phyloP scores from a whole-genome alignment of 176 grass and related monocot species.

The Luzula sylvatica region DNA sequence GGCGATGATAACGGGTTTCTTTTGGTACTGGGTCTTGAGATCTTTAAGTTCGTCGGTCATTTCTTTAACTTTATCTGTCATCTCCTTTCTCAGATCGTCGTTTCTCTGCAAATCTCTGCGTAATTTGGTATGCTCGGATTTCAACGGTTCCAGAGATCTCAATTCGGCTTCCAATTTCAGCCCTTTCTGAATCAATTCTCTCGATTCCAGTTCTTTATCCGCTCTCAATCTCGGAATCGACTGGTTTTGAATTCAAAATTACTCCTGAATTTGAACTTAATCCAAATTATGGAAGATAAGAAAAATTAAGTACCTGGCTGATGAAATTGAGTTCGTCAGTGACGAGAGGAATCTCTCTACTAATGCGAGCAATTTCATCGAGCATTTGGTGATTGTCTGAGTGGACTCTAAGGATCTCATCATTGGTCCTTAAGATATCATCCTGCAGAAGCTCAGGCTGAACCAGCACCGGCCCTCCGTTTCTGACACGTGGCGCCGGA shows the following conservation, averaged over 20 bases:
- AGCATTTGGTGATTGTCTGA: slow-evolving; percentile 23
- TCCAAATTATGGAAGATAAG: not conserved
- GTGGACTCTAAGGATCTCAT: slow-evolving; percentile 28
- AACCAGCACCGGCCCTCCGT: slow-evolving; percentile 3
- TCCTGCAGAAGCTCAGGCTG: slow-evolving; percentile 11
- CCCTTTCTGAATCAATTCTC: slow-evolving; percentile 34
- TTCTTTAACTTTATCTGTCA: slow-evolving; percentile 25
- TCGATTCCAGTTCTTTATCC: slow-evolving; percentile 35
- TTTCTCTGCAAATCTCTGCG: slow-evolving; percentile 18
- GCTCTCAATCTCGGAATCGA: slow-evolving; percentile 22
- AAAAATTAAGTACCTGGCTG: slow-evolving; percentile 18
- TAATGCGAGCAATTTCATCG: slow-evolving; percentile 26
- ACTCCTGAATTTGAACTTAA: not conserved
- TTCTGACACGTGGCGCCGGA: not conserved
- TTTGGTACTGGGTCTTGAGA: slow-evolving; percentile 26
- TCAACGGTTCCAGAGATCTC: slow-evolving; percentile 21
- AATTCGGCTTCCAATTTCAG: slow-evolving; percentile 37
- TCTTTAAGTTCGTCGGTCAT: slow-evolving; percentile 29
- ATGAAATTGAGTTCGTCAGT: slow-evolving; percentile 20
- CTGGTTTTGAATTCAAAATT: not conserved
- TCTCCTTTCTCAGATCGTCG: slow-evolving; percentile 18
- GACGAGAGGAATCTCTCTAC: slow-evolving; percentile 24
- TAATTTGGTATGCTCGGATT: slow-evolving; percentile 14
- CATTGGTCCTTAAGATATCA: slow-evolving; percentile 19
- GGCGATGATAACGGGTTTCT: slow-evolving; percentile 15